Evolutionary conservation across 805 yeast genomes (phyloP).

Genomic region (Metschnikowia lunata): DNA sequence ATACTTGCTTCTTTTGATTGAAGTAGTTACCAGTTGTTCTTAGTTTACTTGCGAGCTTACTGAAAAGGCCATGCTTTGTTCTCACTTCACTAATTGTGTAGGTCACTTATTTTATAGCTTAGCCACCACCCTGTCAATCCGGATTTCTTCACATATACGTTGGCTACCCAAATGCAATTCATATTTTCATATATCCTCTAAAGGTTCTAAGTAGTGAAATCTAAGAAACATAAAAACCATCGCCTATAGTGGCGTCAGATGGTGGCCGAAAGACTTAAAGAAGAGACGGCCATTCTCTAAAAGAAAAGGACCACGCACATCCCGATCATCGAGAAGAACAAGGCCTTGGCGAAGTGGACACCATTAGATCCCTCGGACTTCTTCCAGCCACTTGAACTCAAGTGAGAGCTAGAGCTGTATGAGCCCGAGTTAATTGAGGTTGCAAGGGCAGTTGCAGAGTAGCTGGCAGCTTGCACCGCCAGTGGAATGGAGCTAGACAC

Average conservation of each 20-base stretch:
- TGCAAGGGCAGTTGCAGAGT: slow-evolving; percentile 33
- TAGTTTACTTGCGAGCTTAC: no score
- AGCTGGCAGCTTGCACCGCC: slow-evolving; percentile 45
- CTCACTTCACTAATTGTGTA: no score
- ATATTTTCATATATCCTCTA: neutral
- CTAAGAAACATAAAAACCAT: neutral
- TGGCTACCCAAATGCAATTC: no score
- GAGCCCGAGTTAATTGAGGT: slow-evolving; percentile 1
- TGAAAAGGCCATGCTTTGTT: no score
- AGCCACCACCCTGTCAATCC: no score
- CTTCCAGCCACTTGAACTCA: slow-evolving; percentile 2
- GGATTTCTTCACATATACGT: neutral
- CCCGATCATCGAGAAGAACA: slow-evolving; percentile 1
- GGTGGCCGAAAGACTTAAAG: no score
- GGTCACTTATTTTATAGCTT: no score
- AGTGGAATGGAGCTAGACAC: slow-evolving; percentile 47
- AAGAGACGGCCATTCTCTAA: no score
- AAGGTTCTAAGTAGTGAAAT: neutral
- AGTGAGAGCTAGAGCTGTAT: neutral
- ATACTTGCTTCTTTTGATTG: no score
- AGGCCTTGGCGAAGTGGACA: neutral
- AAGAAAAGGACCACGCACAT: slow-evolving; percentile 1
- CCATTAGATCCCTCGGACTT: slow-evolving; percentile 3
- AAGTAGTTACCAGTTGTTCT: no score
- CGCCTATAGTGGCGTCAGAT: no score